Evolutionary conservation across 495 filamentous ascomycete species (phyloP), one percentile per base, ranked within the genome.

Genomic region (Podospora australis): DNA sequence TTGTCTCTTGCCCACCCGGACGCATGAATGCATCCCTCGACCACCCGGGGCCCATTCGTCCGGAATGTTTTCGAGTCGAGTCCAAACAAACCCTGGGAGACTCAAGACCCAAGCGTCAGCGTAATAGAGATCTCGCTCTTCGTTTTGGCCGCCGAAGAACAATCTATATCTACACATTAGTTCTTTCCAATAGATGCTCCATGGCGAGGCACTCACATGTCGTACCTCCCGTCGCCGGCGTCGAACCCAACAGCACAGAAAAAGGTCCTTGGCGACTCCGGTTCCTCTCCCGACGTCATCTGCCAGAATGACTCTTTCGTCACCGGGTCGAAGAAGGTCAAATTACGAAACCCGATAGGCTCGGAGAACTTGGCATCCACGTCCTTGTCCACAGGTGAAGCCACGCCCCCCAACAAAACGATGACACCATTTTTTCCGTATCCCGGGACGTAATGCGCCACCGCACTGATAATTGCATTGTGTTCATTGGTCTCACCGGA

Each of bases 71-170:
- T n/a, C n/a, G 22, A 29, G 22, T 3, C 8, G 4, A 16, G 28
- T 28, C 41, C 41, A 44, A 9, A 44, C 41, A 16, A 44, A 44
- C 16, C 44, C 30, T 6, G 30, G 44, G 16, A 46, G 30, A 17
- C 30, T 46, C 7, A 46, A n/a, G 10, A 36, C 6, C 10, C 36
- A 46, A 3, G 30, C 30, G 19, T 36, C 44, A 22, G 22, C 16
- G n/a, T 47, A 24, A 1, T 17, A 21, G 10, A 13, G 13, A 10
- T 46, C 9, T 14, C 26, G n/a, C 1, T 19, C 13, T 35, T 35
- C 17, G 30, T 2, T 8, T 35, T 35, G 13, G 6, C 30, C 30
- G 5, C 30, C 30, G 10, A 35, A 35, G 4, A 35, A 4, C 13
- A 35, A 35, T 13, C 30, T 35, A 8, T 5, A 1, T 35, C 5